A percentile compares a stretch with the other conserved stretches of the same genome.
Evolutionary conservation across 257 asterid species (phyloP).

Genomic region (Primulina eburnea): DNA sequence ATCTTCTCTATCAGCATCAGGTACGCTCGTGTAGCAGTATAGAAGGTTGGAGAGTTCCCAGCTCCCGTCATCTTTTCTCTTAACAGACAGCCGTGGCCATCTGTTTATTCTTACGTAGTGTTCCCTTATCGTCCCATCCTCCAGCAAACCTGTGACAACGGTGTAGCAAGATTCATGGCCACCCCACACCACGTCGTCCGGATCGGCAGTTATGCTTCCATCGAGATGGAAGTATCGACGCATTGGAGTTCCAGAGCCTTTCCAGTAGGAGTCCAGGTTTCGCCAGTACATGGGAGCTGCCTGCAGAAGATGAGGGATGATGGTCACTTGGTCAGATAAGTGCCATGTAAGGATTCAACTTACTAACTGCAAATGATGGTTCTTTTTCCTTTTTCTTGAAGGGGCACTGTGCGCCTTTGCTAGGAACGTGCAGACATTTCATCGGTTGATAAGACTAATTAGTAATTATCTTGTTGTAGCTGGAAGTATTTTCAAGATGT

Average conservation of each 20-base stretch:
- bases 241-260: conserved; percentile 45
- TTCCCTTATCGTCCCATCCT: conserved; percentile 54
- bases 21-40: conserved; percentile 52
- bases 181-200: conserved; percentile 74
- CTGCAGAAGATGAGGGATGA: conserved; percentile 29
- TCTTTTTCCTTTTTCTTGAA: neutral
- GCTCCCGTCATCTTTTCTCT: conserved; percentile 68
- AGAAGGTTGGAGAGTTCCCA: conserved; percentile 65
- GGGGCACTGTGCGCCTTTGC: neutral
- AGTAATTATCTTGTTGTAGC: neutral
- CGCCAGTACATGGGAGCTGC: conserved; percentile 74
- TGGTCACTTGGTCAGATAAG: neutral
- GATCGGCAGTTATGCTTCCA: conserved; percentile 72
- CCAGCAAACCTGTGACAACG: conserved; percentile 59
- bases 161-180: conserved; percentile 84
- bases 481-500: neutral
- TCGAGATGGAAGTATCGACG: conserved; percentile 74
- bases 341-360: neutral
- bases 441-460: neutral
- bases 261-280: conserved; percentile 75
- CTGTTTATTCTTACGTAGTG: conserved; percentile 84
- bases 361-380: neutral
- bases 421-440: neutral
- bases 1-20: conserved; percentile 47
- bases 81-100: conserved; percentile 56